A percentile compares a stretch with the other conserved stretches of the same genome.
Conservation (phyloP, 139 green algal species). For the Chlamydomonas sp. region DNA sequence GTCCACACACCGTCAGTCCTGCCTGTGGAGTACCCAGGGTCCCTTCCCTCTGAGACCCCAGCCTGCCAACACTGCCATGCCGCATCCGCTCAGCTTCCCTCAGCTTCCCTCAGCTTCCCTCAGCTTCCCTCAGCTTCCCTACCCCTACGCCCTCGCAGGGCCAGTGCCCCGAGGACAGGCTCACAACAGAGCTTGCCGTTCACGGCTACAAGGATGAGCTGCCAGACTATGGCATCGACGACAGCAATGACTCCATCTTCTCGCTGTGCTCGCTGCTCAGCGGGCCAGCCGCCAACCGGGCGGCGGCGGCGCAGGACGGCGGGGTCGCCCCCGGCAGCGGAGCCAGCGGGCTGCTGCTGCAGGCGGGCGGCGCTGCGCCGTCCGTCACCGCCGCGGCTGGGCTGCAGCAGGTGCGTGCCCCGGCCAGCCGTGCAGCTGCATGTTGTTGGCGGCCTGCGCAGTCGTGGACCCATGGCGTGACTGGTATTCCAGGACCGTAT, state of each 20-base stretch:
- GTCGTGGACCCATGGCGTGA: too few relatives aligned
- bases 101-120: too few relatives aligned
- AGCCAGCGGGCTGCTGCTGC: background rate
- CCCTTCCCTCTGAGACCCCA: too few relatives aligned
- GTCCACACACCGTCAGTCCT: too few relatives aligned
- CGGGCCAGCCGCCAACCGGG: background rate
- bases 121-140: background rate
- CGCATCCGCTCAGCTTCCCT: too few relatives aligned
- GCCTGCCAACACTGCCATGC: too few relatives aligned
- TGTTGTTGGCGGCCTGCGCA: too few relatives aligned
- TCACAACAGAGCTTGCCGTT: background rate
- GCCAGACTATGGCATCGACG: constrained; percentile 24
- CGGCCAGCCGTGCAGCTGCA: too few relatives aligned
- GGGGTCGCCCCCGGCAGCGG: background rate
- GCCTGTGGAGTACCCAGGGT: too few relatives aligned
- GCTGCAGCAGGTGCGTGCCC: background rate
- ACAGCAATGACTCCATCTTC: constrained; percentile 28
- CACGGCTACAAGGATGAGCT: constrained; percentile 31
- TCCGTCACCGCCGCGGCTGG: background rate
- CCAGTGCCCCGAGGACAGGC: constrained; percentile 21
- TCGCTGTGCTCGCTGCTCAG: constrained; percentile 9
- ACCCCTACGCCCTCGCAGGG: background rate
- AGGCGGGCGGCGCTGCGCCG: background rate
- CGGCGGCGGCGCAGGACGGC: background rate
- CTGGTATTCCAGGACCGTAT: too few relatives aligned